Percentiles rank a stretch among this genome's conserved stretches.
These are phyloP conservation scores for Triticum monococcum DNA, from an alignment of 176 grass and related monocot species.

Conservation along the genomic window DNA sequence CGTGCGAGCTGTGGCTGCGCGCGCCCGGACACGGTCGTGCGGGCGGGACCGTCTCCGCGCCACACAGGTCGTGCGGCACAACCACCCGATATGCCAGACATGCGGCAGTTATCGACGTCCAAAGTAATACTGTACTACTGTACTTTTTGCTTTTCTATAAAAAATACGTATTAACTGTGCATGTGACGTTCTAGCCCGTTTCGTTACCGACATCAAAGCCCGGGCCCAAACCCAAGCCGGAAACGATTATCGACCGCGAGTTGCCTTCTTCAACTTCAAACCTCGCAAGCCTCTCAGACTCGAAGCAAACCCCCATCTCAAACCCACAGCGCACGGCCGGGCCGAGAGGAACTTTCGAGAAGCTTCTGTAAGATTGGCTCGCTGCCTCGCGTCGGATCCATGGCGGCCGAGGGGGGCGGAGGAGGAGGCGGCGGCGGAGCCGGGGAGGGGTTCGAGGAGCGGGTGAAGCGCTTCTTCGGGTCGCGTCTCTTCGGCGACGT, in stretches of 20 bases:
- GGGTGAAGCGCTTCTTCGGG: conserved; percentile 94
- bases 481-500: conserved; percentile 75
- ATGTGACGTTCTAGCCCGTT: background rate
- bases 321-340: background rate
- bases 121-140: no score
- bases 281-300: background rate
- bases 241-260: background rate
- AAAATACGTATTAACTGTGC: no score
- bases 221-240: background rate
- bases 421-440: background rate
- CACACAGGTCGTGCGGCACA: no score
- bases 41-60: no score
- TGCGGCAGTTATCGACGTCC: no score
- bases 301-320: background rate
- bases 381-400: background rate
- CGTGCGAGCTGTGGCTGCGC: no score
- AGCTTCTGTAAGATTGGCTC: background rate
- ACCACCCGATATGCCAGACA: no score
- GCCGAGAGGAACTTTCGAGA: background rate
- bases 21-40: no score
- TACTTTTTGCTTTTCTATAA: no score
- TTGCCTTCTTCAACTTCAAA: background rate
- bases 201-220: background rate
- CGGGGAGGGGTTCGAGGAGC: conserved; percentile 69
- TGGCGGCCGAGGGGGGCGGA: conserved; percentile 34